A percentile compares a stretch with the other conserved stretches of the same genome.
Conservation (phyloP, 1,284 basidiomycete genomes). For the Malassezia psittaci region DNA sequence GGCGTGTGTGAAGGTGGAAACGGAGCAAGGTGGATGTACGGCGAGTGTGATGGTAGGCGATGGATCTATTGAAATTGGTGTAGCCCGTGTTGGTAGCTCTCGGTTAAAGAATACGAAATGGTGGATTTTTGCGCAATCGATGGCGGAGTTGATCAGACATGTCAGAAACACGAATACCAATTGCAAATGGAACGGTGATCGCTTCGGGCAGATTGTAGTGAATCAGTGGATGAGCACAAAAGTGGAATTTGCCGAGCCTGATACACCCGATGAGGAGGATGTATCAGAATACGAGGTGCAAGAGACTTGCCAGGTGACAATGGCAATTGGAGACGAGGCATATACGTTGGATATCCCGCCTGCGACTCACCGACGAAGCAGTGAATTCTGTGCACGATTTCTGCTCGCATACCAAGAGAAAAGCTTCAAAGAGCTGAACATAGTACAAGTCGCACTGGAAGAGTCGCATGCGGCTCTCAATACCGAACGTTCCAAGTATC, state of each 20-base stretch:
- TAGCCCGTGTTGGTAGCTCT: background rate
- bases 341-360: background rate
- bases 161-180: no score
- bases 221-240: background rate
- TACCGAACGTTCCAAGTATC: slow-evolving; percentile 15
- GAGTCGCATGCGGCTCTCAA: slow-evolving; percentile 1
- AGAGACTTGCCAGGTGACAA: background rate
- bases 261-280: slow-evolving; percentile 1
- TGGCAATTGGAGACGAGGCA: background rate
- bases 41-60: background rate
- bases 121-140: background rate
- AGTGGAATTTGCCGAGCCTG: background rate
- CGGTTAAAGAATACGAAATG: background rate
- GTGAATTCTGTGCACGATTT: background rate
- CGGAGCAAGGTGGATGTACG: background rate
- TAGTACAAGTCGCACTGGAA: background rate
- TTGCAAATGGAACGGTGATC: background rate
- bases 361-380: background rate
- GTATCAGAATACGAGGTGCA: background rate
- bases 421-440: background rate
- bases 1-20: background rate
- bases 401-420: background rate
- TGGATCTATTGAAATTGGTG: background rate
- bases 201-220: background rate
- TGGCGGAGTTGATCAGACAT: background rate